These are phyloP conservation scores for Radiomyces spectabilis DNA, from an alignment of 192 early-diverging fungal species.

Conservation along the genomic window DNA sequence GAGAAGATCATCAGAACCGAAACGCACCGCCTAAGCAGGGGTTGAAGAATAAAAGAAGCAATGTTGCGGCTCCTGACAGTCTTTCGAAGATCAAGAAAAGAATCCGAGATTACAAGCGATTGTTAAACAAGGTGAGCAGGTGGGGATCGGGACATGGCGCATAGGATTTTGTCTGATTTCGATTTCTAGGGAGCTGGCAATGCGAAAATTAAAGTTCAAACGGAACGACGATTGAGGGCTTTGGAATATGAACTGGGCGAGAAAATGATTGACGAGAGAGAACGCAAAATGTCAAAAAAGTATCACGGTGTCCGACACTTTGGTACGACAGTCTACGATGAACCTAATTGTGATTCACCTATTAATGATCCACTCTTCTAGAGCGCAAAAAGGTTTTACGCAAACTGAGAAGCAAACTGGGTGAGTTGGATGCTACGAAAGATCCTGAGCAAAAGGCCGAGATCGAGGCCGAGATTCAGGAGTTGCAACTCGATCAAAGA, in stretches of 20 bases:
- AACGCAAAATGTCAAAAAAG: conserved; percentile 33
- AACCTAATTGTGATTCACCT: no score
- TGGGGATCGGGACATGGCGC: background rate
- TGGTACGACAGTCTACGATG: conserved; percentile 31
- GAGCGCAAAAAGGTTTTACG: conserved; percentile 39
- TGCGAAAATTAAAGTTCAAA: conserved; percentile 27
- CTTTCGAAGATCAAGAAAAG: conserved; percentile 28
- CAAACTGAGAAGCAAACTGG: conserved; percentile 22
- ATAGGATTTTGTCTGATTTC: no score
- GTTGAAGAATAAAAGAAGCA: no score
- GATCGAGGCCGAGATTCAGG: conserved; percentile 18
- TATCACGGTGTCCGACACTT: conserved; percentile 43
- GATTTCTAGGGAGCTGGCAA: no score
- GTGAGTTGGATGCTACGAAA: conserved; percentile 3
- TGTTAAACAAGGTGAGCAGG: background rate
- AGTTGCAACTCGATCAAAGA: conserved; percentile 23
- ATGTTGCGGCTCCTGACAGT: no score
- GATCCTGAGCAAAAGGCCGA: conserved; percentile 20
- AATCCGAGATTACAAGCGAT: conserved; percentile 23
- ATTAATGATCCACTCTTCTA: no score
- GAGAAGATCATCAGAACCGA: no score
- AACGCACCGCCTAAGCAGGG: no score
- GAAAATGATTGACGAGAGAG: conserved; percentile 30
- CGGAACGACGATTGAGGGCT: conserved; percentile 34
- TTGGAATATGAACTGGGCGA: conserved; percentile 34